Evolutionary conservation across 805 yeast genomes (phyloP).

Genomic region (Pichia thaimueangensis): DNA sequence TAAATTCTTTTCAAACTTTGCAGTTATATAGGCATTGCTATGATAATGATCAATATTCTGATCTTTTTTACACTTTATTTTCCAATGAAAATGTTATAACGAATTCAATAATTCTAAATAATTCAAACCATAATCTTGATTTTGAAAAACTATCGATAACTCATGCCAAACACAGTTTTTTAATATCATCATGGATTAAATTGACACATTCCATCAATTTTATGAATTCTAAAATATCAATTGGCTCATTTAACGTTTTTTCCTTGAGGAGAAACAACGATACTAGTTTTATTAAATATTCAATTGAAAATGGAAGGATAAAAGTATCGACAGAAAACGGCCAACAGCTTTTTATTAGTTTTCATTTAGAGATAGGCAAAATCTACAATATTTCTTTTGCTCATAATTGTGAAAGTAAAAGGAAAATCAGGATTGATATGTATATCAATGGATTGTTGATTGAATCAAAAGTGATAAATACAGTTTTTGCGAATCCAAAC

Average conservation of each 20-base stretch:
- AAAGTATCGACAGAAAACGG: conserved; percentile 12
- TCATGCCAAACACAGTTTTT: conserved; percentile 16
- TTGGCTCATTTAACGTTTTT: not conserved
- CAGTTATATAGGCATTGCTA: not conserved
- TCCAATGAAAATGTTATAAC: not conserved
- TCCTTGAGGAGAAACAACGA: not conserved
- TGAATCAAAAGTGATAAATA: conserved; percentile 20
- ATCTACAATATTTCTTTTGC: conserved; percentile 25
- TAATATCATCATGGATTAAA: conserved; percentile 24
- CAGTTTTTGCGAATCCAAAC: conserved; percentile 9
- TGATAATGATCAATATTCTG: not conserved
- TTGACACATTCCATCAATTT: conserved; percentile 9
- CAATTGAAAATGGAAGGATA: conserved; percentile 13
- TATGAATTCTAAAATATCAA: not conserved
- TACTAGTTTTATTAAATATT: conserved; percentile 1
- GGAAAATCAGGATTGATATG: conserved; percentile 35
- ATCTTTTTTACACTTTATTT: not conserved
- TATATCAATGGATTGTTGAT: conserved; percentile 45
- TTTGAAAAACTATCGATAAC: conserved; percentile 13
- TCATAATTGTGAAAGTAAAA: conserved; percentile 19
- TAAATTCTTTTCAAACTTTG: conserved; percentile 6
- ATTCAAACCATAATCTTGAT: not conserved
- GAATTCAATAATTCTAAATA: not conserved
- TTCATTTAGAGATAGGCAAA: conserved; percentile 20
- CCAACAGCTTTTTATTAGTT: conserved; percentile 23